Evolutionary conservation across 2,329 filamentous ascomycete species (phyloP).

Genomic region (Phialophora chinensis): DNA sequence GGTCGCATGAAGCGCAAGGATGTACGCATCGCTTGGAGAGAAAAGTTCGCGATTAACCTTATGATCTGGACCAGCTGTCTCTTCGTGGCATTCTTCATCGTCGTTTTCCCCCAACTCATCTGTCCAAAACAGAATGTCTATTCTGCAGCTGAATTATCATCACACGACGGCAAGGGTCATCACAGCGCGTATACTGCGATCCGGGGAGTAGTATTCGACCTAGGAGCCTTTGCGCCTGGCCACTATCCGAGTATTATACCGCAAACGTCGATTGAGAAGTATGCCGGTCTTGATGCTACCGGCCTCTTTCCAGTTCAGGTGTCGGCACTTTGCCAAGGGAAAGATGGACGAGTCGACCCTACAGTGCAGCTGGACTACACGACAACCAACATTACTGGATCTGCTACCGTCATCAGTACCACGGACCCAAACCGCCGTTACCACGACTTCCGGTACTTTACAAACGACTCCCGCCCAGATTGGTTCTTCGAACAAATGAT

Average conservation of each 20-base stretch:
- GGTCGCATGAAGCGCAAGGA: constrained; percentile 92
- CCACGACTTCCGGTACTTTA: constrained; percentile 89
- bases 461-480: constrained; percentile 79
- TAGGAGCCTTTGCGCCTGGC: constrained; percentile 71
- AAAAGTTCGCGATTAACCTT: constrained; percentile 97
- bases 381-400: constrained; percentile 74
- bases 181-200: constrained; percentile 74
- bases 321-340: constrained; percentile 84
- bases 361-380: constrained; percentile 86
- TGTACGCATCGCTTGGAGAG: constrained; percentile 89
- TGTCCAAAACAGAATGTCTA: constrained; percentile 92
- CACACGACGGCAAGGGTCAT: constrained; percentile 73
- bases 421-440: constrained; percentile 78
- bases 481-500: constrained; percentile 93
- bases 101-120: constrained; percentile 83
- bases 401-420: constrained; percentile 67
- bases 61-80: constrained; percentile 90
- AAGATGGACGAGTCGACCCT: constrained; percentile 68
- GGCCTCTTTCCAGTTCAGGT: constrained; percentile 92
- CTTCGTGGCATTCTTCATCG: constrained; percentile 83
- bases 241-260: constrained; percentile 78
- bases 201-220: constrained; percentile 86
- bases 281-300: constrained; percentile 87
- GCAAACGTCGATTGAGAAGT: constrained; percentile 70
- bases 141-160: constrained; percentile 75